Evolutionary conservation across 441 rosid genomes (phyloP), one percentile per base, ranked within the genome.

Genomic region (Theobroma grandiflorum): DNA sequence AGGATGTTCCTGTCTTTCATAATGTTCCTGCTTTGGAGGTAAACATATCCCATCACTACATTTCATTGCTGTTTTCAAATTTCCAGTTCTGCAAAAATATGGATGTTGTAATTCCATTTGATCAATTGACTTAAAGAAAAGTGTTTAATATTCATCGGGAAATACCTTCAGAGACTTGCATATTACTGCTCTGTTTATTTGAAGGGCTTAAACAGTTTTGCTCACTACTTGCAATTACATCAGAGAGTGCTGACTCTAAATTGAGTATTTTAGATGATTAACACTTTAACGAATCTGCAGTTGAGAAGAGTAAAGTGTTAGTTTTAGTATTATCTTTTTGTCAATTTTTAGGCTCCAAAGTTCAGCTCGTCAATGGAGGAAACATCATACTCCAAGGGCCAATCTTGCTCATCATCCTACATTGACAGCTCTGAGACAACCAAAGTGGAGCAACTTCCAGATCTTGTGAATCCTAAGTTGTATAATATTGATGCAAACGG

Each of bases 341-440:
- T 15, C 14, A 11, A 26, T 42, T 78, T 57, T 4, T 78, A 87
- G 89, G 82, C 59, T 75, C 74, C 85, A 40, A 66, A 86, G 66
- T 84, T 86, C 12, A 77, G 82, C 62, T 82, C 75, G 47, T 67
- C 85, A 31, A 82, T 58, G 85, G 92, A 84, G 80, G 88, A 90
- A 85, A 87, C 82, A 22, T 63, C 90, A 52, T 72, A 84, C 7
- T 78, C 86, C 9, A 85, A 64, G 87, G 79, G 47, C 4, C 74
- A 71, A 37, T 79, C 86, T 31, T 83, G 84, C 55, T 79, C 84
- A 33, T 77, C 86, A 64, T 68, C 84, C 52, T 63, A 71, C 84
- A 72, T 66, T 15, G 80, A 57, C 4, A 82, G 76, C 67, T 26
- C 78, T 2, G 78, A 84, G 42, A 26, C 77, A 4, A 68, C 77